Evolutionary conservation across 805 yeast species (phyloP).

Genomic region (Myxozyma mucilagina): DNA sequence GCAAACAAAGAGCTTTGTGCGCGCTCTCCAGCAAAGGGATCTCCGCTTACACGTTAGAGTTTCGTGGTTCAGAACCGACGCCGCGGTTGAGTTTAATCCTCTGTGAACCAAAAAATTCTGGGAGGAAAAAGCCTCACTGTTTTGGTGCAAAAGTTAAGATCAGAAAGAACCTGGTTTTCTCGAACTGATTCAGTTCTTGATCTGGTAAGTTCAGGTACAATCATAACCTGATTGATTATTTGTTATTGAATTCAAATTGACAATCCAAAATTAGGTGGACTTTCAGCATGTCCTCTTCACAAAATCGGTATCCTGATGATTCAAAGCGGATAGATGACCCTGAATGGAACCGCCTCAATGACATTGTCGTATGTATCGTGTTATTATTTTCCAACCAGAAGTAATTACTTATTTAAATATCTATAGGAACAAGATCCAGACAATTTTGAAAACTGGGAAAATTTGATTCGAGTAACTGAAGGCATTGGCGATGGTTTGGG

Average conservation of each 20-base stretch:
- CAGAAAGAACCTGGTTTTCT: too few species aligned
- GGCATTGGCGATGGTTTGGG: slow-evolving; percentile 39
- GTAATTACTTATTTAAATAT: background rate
- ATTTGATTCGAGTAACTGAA: slow-evolving; percentile 37
- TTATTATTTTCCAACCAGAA: background rate
- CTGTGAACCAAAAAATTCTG: too few species aligned
- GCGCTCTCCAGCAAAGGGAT: background rate
- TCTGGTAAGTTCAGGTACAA: too few species aligned
- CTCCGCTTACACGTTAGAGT: background rate
- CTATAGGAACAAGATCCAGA: slow-evolving; percentile 36
- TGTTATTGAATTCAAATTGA: background rate
- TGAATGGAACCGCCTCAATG: slow-evolving; percentile 22
- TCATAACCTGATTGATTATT: too few species aligned
- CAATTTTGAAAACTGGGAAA: slow-evolving; percentile 41
- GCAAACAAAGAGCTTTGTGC: too few species aligned
- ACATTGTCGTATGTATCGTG: slow-evolving; percentile 7
- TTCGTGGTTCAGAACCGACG: slow-evolving; percentile 1
- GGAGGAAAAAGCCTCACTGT: too few species aligned
- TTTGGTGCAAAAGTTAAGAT: too few species aligned
- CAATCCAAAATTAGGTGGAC: background rate
- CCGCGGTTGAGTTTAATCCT: background rate
- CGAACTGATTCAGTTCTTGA: too few species aligned
- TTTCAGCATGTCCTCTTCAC: background rate
- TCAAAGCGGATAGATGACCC: slow-evolving; percentile 16
- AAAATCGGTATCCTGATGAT: slow-evolving; percentile 1